Base-by-base conservation (phyloP, 1,139 yeast genomes). In the Magnusiomyces clavatus region DNA sequence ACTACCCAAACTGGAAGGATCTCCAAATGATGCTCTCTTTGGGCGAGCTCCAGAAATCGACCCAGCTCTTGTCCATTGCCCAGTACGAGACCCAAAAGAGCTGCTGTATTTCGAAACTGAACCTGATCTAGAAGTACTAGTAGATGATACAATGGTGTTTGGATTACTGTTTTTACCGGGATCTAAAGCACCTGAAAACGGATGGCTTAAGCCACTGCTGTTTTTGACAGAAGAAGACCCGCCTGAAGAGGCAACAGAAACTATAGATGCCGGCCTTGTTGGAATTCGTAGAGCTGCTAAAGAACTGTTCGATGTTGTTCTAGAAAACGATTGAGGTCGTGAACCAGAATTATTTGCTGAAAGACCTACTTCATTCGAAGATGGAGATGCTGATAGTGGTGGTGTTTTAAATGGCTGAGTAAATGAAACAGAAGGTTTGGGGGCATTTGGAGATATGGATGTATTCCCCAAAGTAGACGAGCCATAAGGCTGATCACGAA, bases 361-460 rank as follows among this genome's bases (percentile, higher is more conserved):
- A 17, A 37, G 37, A 24, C 44, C 37, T n/a, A 16, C 4, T 13
- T 37, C 8, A 17, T 52, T 55, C 24, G 54, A 55, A 19, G 59
- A 54, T 8, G 72, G 72, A 14, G 72, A 67, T 12, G 64, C 69
- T 4, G 71, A 63, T 10, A 68, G 57, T 1, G 73, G 64, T 1
- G 72, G 69, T 5, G 71, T 63, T 50, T 64, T 68, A 58, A 69
- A 69, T 3, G 73, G 73, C 49, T 68, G 66, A 17, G 63, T 53
- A 50, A 62, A 60, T 2, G 64, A 60, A 8, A 61, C 66, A 17
- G 61, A 56, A 10, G 60, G 64, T 19, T 52, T 54, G 4, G 53
- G 31, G 34, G 55, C 16, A 44, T 44, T 46, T 36, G 56, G 49
- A 6, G 49, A 43, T 20, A 20, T 37, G 19, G 41, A 43, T 17